Base-by-base conservation (phyloP, 2,329 filamentous ascomycete genomes). In the Aphanoascus verrucosus region DNA sequence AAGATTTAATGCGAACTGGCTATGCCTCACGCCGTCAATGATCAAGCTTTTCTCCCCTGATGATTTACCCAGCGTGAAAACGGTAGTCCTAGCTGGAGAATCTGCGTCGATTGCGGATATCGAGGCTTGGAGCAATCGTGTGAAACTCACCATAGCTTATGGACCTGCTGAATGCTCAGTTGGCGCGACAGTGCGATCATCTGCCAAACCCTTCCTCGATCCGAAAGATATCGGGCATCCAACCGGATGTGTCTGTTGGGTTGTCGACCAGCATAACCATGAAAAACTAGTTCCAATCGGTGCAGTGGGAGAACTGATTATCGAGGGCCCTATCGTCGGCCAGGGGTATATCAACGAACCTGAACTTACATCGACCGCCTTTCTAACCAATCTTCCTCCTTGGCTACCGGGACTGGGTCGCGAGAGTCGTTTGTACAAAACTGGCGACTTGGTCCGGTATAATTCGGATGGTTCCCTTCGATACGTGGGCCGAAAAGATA, bases 381-480 rank as follows among this genome's bases (percentile, higher is more conserved):
- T 28, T 28, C 23, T 28, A 28, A 3, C 23, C 3, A 28, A 28
- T 3, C 3, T 28, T 28, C 23, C 23, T 4, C 7, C 23, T 3
- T 28, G 23, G 23, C 7, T 28, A 28, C 23, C 12, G 66, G 23
- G 23, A 28, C 7, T 28, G 3, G 23, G 23, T 28, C 23, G 23
- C 7, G 23, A 28, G 7, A 28, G 23, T 28, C 59, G 64, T 7
- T 49, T 65, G 2, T 69, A 68, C 55, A 64, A 62, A 49, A 69
- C 67, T 2, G 68, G 68, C 5, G 68, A 70, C 55, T 54, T 69
- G 20, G 64, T 61, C 1, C 60, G 58, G 40, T 64, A 64, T 42
- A 59, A 63, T 31, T 47, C 56, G 2, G 59, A 67, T 38, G 65
- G 67, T 5, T 57, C 57, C 4, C 57, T 66, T 12, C 49, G 57